Percentiles rank a stretch among this genome's conserved stretches.
phyloP scores from a whole-genome alignment of 2,329 filamentous ascomycete genomes.

The Cercospora sojina region DNA sequence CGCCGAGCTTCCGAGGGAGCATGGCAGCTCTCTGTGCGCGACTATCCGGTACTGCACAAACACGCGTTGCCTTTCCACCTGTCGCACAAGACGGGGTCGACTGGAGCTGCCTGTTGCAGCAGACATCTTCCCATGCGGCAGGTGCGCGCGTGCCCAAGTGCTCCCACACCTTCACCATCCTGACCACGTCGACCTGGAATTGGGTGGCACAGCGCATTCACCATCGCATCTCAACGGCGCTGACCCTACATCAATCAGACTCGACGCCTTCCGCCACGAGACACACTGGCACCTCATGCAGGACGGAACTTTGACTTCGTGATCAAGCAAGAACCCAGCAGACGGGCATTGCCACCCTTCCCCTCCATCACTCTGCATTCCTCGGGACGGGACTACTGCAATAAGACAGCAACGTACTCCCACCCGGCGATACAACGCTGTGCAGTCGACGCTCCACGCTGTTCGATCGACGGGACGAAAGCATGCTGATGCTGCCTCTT shows the following conservation, averaged over 20 bases:
- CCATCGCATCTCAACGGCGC: not conserved
- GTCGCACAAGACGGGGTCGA: not conserved
- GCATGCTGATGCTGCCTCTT: not conserved
- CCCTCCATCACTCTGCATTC: not conserved
- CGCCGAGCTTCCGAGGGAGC: not conserved
- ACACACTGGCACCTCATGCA: not conserved
- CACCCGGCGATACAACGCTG: not conserved
- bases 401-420: not conserved
- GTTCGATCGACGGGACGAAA: not conserved
- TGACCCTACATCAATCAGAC: not conserved
- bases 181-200: not conserved
- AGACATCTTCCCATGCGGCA: not conserved
- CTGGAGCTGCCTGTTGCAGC: not conserved
- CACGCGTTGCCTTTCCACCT: not conserved
- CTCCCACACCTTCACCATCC: not conserved
- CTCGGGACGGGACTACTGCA: not conserved
- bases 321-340: not conserved
- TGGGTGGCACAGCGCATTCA: not conserved
- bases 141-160: conserved; percentile 2
- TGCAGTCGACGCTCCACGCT: not conserved
- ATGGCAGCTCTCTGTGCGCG: not conserved
- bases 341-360: not conserved
- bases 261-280: not conserved
- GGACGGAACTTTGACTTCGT: not conserved
- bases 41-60: not conserved